phyloP scores from a whole-genome alignment of 768 basidiomycete genomes.

The Filobasidium floriforme region DNA sequence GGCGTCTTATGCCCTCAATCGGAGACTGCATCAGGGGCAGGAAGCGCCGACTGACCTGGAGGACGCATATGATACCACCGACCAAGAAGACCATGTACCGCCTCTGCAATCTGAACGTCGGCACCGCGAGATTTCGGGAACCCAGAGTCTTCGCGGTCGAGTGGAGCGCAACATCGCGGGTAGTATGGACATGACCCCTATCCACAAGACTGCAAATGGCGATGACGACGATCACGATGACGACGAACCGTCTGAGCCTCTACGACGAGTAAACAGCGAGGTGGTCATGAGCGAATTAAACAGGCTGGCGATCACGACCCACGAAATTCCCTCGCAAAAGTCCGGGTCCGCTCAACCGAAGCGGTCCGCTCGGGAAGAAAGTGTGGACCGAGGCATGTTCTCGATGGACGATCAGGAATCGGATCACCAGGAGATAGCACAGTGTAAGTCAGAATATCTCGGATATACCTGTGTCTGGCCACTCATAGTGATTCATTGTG shows the following conservation, averaged over 20 bases:
- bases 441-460: not conserved
- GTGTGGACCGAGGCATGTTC: conserved; percentile 17
- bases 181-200: conserved; percentile 25
- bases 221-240: conserved; percentile 10
- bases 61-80: conserved; percentile 43
- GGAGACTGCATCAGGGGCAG: conserved; percentile 23
- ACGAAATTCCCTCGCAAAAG: conserved; percentile 1
- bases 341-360: not conserved
- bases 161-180: conserved; percentile 14
- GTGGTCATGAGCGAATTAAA: conserved; percentile 31
- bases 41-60: conserved; percentile 49
- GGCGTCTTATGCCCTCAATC: conserved; percentile 10
- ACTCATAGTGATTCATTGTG: not conserved
- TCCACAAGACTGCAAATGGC: not conserved
- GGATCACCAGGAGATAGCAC: conserved; percentile 8
- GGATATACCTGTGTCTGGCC: not conserved
- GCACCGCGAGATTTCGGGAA: conserved; percentile 30
- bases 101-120: conserved; percentile 49
- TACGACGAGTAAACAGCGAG: conserved; percentile 38
- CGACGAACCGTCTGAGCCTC: conserved; percentile 9
- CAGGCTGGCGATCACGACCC: conserved; percentile 14
- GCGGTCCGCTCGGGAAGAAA: conserved; percentile 7
- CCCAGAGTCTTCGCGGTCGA: conserved; percentile 11
- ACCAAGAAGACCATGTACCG: conserved; percentile 19
- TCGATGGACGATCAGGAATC: conserved; percentile 20